phyloP scores from a whole-genome alignment of 495 filamentous ascomycete genomes.

The Bacidia rubella region DNA sequence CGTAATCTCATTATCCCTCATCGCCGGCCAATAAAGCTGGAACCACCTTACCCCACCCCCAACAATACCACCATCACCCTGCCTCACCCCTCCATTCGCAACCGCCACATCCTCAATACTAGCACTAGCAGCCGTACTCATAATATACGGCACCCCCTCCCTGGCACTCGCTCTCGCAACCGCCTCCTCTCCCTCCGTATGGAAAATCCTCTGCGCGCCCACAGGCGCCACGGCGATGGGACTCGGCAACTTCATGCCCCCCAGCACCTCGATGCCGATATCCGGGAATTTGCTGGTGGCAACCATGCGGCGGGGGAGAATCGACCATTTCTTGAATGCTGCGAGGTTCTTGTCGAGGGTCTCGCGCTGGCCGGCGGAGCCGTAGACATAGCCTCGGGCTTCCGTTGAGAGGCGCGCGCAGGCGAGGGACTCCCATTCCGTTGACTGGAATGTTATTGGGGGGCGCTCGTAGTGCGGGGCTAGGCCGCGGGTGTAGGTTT shows the following conservation, averaged over 20 bases:
- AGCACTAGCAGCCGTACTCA: slow-evolving; percentile 33
- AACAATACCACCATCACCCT: neutral
- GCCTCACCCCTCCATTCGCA: slow-evolving; percentile 15
- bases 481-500: neutral
- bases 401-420: neutral
- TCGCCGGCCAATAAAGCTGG: slow-evolving; percentile 55
- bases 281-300: neutral
- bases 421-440: neutral
- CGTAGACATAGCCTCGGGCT: slow-evolving; percentile 35
- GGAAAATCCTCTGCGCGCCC: slow-evolving; percentile 45
- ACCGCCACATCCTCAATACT: slow-evolving; percentile 33
- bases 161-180: slow-evolving; percentile 39
- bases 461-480: neutral
- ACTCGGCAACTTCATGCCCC: neutral
- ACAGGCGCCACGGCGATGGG: slow-evolving; percentile 47
- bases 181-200: slow-evolving; percentile 39
- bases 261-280: neutral
- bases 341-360: slow-evolving; percentile 54
- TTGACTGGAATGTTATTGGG: neutral
- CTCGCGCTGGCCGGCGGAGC: slow-evolving; percentile 50
- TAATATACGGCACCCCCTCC: slow-evolving; percentile 37
- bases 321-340: slow-evolving; percentile 52
- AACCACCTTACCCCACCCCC: slow-evolving; percentile 34
- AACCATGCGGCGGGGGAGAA: slow-evolving; percentile 11
- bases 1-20: neutral